Evolutionary conservation across 345 rosid genomes (phyloP).

Genomic region (Populus euphratica): DNA sequence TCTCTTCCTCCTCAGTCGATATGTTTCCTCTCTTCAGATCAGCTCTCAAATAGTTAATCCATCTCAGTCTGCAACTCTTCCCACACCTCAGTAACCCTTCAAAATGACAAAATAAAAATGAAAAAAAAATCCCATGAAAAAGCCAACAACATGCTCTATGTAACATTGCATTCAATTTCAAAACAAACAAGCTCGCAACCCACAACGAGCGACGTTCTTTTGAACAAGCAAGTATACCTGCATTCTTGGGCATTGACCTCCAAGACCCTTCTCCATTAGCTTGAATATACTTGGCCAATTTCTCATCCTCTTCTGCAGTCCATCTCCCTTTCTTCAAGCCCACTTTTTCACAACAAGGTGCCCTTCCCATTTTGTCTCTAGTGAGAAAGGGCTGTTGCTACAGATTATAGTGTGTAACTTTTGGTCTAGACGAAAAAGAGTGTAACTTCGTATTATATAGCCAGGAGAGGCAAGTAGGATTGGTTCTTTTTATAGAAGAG

Average conservation of each 20-base stretch:
- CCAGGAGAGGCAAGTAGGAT: background rate
- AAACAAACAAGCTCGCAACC: too few species aligned
- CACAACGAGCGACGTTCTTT: too few species aligned
- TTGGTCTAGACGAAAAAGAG: background rate
- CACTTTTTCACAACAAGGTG: constrained; percentile 66
- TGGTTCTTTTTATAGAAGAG: background rate
- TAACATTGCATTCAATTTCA: too few species aligned
- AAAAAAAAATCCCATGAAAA: background rate
- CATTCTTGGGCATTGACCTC: constrained; percentile 66
- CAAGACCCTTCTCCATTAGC: constrained; percentile 63
- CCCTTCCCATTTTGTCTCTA: constrained; percentile 47
- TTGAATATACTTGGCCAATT: constrained; percentile 41
- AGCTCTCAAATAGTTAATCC: constrained; percentile 74
- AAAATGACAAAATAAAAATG: background rate
- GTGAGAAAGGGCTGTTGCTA: background rate
- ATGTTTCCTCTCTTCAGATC: constrained; percentile 83
- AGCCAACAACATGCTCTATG: background rate
- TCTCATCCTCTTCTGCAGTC: constrained; percentile 59
- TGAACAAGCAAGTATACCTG: constrained; percentile 28
- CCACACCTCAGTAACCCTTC: constrained; percentile 83
- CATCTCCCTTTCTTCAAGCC: constrained; percentile 65
- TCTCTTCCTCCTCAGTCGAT: constrained; percentile 55
- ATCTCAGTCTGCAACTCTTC: constrained; percentile 84
- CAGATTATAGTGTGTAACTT: background rate
- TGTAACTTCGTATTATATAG: background rate